Conservation (phyloP, 1,284 basidiomycete species). For the Fomes fomentarius region DNA sequence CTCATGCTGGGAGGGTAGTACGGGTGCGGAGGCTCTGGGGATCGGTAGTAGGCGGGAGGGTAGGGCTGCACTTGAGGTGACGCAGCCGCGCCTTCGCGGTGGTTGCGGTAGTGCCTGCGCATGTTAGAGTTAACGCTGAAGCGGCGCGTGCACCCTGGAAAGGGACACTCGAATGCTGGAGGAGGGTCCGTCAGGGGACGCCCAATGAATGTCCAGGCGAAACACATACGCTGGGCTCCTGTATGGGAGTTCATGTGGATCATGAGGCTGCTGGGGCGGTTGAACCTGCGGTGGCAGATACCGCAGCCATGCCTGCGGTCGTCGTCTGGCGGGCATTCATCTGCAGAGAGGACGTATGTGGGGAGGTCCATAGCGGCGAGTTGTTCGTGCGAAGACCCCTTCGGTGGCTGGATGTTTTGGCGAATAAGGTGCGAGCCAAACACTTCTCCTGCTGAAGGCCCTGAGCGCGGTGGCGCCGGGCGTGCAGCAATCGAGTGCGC, state of each 20-base stretch:
- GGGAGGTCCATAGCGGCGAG: slow-evolving; percentile 8
- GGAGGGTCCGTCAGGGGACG: too few relatives aligned
- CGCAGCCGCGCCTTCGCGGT: slow-evolving; percentile 34
- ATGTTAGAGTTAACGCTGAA: slow-evolving; percentile 86
- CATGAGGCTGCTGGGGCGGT: slow-evolving; percentile 74
- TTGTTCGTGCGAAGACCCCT: slow-evolving; percentile 3
- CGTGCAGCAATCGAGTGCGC: not conserved
- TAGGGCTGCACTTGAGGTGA: not conserved
- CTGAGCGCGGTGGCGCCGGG: not conserved
- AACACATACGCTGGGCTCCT: slow-evolving; percentile 68
- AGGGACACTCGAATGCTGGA: slow-evolving; percentile 72
- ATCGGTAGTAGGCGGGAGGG: slow-evolving; percentile 4
- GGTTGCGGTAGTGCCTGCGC: slow-evolving; percentile 76
- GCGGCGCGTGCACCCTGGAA: slow-evolving; percentile 70
- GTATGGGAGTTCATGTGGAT: slow-evolving; percentile 82
- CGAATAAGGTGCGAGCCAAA: not conserved
- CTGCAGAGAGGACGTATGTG: slow-evolving; percentile 17
- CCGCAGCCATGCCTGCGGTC: slow-evolving; percentile 64
- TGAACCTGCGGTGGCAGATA: slow-evolving; percentile 72
- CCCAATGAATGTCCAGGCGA: too few relatives aligned
- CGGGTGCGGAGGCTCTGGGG: slow-evolving; percentile 3
- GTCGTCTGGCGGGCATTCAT: slow-evolving; percentile 28
- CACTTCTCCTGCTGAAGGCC: not conserved
- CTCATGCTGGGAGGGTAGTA: slow-evolving; percentile 4
- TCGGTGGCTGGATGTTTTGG: too few relatives aligned